Percentiles rank a stretch among this genome's conserved stretches.
Evolutionary conservation across 192 early-diverging fungal genomes (phyloP).

Genomic region (Coemansia sp.): DNA sequence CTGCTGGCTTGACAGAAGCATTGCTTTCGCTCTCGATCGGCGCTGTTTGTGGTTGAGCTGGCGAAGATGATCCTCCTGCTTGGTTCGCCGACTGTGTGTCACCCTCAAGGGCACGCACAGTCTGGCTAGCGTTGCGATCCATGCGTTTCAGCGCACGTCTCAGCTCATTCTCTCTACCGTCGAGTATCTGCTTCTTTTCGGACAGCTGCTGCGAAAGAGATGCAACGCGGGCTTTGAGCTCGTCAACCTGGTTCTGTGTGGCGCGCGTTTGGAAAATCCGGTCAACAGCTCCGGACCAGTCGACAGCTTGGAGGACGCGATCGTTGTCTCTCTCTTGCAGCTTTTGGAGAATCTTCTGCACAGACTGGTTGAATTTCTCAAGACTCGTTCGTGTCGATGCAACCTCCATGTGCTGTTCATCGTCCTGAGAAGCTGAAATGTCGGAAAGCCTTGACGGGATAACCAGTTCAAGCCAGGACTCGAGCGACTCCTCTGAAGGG

Average conservation of each 20-base stretch:
- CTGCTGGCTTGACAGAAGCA: background rate
- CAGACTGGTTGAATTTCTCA: slow-evolving; percentile 40
- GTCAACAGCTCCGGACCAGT: slow-evolving; percentile 36
- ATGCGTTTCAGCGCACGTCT: slow-evolving; percentile 48
- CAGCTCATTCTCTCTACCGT: slow-evolving; percentile 37
- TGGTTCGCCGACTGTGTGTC: slow-evolving; percentile 5
- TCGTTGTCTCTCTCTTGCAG: slow-evolving; percentile 24
- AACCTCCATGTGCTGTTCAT: background rate
- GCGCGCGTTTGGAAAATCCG: slow-evolving; percentile 30
- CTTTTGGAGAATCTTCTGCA: slow-evolving; percentile 33
- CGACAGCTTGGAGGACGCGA: slow-evolving; percentile 10
- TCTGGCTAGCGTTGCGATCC: slow-evolving; percentile 53
- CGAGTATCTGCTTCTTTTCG: slow-evolving; percentile 45
- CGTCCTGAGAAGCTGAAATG: background rate
- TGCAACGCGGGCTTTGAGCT: slow-evolving; percentile 39
- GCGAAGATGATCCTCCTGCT: background rate
- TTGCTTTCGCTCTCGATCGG: slow-evolving; percentile 8
- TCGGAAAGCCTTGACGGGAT: slow-evolving; percentile 14
- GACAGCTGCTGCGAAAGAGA: slow-evolving; percentile 34
- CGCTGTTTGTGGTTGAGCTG: background rate
- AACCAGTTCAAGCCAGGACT: slow-evolving; percentile 37
- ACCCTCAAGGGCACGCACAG: slow-evolving; percentile 24
- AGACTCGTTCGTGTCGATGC: slow-evolving; percentile 16
- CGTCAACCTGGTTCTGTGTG: slow-evolving; percentile 33
- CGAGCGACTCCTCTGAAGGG: background rate